Evolutionary conservation across 2,329 filamentous ascomycete species (phyloP).

Genomic region (Trichoderma sp.): DNA sequence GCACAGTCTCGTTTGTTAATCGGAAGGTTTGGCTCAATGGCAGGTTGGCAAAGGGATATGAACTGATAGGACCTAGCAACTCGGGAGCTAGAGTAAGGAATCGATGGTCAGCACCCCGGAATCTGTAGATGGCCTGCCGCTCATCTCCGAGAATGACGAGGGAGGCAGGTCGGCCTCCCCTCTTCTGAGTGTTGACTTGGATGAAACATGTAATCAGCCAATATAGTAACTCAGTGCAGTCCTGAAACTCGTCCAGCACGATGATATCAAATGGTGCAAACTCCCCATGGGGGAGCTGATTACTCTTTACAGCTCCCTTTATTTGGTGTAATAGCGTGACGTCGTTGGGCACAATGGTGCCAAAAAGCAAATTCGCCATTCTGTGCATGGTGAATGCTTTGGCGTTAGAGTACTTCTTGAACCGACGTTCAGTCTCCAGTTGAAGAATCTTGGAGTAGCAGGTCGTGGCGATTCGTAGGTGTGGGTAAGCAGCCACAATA

Average conservation of each 20-base stretch:
- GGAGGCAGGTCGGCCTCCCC: conserved; percentile 21
- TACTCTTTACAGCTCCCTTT: not conserved
- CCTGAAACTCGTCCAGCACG: conserved; percentile 33
- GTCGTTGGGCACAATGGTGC: not conserved
- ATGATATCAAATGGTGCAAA: conserved; percentile 30
- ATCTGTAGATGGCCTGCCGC: conserved; percentile 31
- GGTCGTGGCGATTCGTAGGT: conserved; percentile 24
- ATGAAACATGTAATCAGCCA: conserved; percentile 29
- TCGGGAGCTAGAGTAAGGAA: conserved; percentile 28
- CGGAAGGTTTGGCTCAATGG: conserved; percentile 26
- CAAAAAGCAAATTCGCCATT: conserved; percentile 1
- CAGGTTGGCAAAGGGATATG: not conserved
- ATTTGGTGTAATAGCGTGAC: not conserved
- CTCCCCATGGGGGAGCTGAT: conserved; percentile 24
- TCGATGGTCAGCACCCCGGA: conserved; percentile 29
- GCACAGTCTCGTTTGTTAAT: conserved; percentile 25
- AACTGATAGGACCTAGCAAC: not conserved
- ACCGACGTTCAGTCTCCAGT: not conserved
- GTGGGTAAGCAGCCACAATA: conserved; percentile 27
- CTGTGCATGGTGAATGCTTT: not conserved
- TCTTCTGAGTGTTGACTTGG: conserved; percentile 22
- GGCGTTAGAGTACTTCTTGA: not conserved
- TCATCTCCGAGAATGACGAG: conserved; percentile 33
- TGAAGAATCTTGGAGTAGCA: conserved; percentile 28
- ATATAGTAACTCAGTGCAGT: conserved; percentile 30